A percentile compares a stretch with the other conserved stretches of the same genome.
Evolutionary conservation across 2,329 filamentous ascomycete genomes (phyloP).

Genomic region (Pestalotiopsis sp.): DNA sequence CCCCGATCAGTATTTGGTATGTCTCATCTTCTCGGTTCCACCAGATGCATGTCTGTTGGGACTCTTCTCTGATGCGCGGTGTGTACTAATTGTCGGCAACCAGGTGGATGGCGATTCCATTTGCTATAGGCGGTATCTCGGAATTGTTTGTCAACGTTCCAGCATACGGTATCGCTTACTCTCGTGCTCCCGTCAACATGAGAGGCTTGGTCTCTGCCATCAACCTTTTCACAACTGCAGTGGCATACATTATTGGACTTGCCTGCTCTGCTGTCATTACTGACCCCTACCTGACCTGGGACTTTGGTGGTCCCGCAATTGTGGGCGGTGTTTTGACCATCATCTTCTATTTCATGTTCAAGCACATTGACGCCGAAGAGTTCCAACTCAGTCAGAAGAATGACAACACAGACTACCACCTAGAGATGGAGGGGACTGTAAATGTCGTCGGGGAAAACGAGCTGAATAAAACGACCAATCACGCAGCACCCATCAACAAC

Average conservation of each 20-base stretch:
- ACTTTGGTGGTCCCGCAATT: constrained; percentile 50
- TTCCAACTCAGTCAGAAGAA: constrained; percentile 40
- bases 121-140: constrained; percentile 51
- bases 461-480: constrained; percentile 33
- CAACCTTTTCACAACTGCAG: constrained; percentile 47
- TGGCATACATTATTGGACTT: constrained; percentile 48
- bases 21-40: not conserved
- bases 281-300: constrained; percentile 52
- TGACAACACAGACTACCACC: constrained; percentile 38
- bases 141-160: constrained; percentile 55
- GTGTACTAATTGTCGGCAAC: not conserved
- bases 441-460: constrained; percentile 44
- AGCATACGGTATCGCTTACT: constrained; percentile 54
- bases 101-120: constrained; percentile 54
- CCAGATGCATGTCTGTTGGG: not conserved
- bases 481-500: constrained; percentile 30
- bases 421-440: constrained; percentile 37
- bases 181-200: constrained; percentile 52
- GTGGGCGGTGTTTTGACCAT: constrained; percentile 44
- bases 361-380: constrained; percentile 48
- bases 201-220: constrained; percentile 50
- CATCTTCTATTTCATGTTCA: constrained; percentile 48
- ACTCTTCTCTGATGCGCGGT: not conserved
- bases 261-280: constrained; percentile 45
- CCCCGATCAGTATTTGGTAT: constrained; percentile 50